Base-by-base conservation (phyloP, 345 rosid species). In the Salix caprea region DNA sequence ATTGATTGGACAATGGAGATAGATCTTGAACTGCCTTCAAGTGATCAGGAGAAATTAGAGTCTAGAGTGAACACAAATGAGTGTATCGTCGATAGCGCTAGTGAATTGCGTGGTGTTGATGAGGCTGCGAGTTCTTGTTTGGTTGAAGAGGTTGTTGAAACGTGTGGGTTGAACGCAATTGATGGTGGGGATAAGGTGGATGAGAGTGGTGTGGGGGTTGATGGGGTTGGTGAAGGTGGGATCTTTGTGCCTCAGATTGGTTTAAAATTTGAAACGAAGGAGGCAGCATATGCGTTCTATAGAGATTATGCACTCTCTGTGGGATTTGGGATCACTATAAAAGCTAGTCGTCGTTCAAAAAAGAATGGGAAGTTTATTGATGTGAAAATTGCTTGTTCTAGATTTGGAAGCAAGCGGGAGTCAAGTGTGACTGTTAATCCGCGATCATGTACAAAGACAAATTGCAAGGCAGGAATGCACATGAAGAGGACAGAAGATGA, bases 321-420 rank as follows among this genome's bases (percentile, higher is more conserved):
- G 56, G 88, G 86, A 60, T 86, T 86, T 67, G 85, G 85, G 73
- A 81, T 86, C 82, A 86, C 88, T 18, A 86, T 86, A 56, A 86
- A 83, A 75, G 83, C 86, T 4, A 86, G 88, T 42, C 86, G 88
- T 10, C 86, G 86, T 64, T 86, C 89, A 10, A 86, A 86, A 83
- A 86, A 70, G n/a, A 79, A 85, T 40, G 87, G 87, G 21, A 86
- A 86, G 58, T 86, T 86, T 66, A 86, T 84, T 77, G 89, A 86
- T 76, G 87, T 86, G 21, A 86, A 86, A 72, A 75, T 86, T 79
- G 85, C 87, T 24, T 86, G 85, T 82, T 86, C 89, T 48, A 82
- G 87, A 65, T 86, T 84, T 74, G 89, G 89, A 75, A 84, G 73
- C 80, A 86, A 74, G 79, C 87, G 84, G 0, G 84, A 79, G 75